Base-by-base conservation (phyloP, 2,329 filamentous ascomycete genomes). In the Colletotrichum agaves region DNA sequence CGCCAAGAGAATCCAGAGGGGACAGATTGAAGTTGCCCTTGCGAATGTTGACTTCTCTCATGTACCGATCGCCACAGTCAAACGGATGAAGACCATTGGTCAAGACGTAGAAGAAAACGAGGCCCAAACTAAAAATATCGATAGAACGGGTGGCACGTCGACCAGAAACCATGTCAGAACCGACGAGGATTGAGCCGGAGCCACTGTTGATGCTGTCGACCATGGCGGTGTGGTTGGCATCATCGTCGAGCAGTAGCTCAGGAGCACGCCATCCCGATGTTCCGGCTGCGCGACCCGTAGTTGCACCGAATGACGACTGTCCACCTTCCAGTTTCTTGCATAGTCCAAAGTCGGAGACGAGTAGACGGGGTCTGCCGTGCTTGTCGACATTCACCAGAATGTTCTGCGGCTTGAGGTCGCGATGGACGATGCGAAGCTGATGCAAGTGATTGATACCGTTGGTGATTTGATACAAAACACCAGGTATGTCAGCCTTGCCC, bases 81-180 rank as follows among this genome's bases (percentile, higher is more conserved):
- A 97, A 99, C 0, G 96, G 96, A 78, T 99, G 96, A 1, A 87
- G 88, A 15, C 96, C 96, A 70, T 94, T 92, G 1, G 95, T 98
- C 67, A 99, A 85, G n/a, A 98, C 94, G 77, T 98, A 99, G 81
- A 94, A 98, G 83, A 98, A 99, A n/a, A 99, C 94, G 60, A 97
- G 91, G 1, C 96, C 96, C 39, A 99, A 87, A 0, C 94, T 97
- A 81, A 99, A 99, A 27, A 99, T 97, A 76, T 99, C 96, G 69
- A 98, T 98, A 8, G 96, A 93, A 50, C 96, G 91, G 50, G 97
- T 99, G 6, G 97, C 95, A 58, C 96, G 92, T 67, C 94, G 90
- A 72, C 88, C 89, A 72, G 74, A 84, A 80, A 83, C 86, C 77
- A 88, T 81, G 17, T 88, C 87, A 12, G 88, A 83, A 44, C 82